Percentiles rank a stretch among this genome's conserved stretches.
Evolutionary conservation across 1,139 yeast genomes (phyloP).

Genomic region (Kluyveromyces sp.): DNA sequence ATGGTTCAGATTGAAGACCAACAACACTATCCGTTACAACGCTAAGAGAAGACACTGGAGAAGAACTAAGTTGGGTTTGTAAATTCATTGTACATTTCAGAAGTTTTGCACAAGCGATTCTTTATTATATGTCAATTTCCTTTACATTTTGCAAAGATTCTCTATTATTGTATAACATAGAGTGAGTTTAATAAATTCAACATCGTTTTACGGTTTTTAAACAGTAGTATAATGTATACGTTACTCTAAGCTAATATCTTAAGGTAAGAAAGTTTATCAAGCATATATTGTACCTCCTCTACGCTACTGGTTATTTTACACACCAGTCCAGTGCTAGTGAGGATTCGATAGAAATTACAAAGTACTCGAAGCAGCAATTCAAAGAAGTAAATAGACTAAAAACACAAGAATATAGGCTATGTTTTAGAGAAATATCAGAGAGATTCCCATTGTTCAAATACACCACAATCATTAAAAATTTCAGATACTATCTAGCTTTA

Average conservation of each 20-base stretch:
- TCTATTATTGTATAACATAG: conserved; percentile 2
- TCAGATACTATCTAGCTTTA: conserved; percentile 32
- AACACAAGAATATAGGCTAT: not conserved
- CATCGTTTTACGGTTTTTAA: conserved; percentile 4
- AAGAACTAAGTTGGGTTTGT: conserved; percentile 98
- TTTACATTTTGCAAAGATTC: conserved; percentile 3
- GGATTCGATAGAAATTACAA: too few species aligned
- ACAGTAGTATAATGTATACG: not conserved
- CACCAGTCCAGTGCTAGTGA: too few species aligned
- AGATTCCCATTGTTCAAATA: conserved; percentile 19
- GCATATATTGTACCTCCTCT: too few species aligned
- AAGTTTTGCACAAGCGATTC: not conserved
- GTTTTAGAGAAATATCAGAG: conserved; percentile 14
- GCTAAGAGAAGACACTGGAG: conserved; percentile 99
- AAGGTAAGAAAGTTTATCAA: not conserved
- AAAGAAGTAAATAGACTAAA: not conserved
- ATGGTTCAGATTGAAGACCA: conserved; percentile 99
- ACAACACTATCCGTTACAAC: conserved; percentile 97
- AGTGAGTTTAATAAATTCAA: conserved; percentile 2
- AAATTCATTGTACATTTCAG: conserved; percentile 34
- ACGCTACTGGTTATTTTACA: too few species aligned
- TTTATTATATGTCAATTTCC: not conserved
- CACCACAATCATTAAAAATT: conserved; percentile 27
- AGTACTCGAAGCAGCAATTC: not conserved
- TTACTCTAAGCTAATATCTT: conserved; percentile 4